Percentiles rank a stretch among this genome's conserved stretches.
Evolutionary conservation across 306 rosid genomes (phyloP).

Genomic region (Argentina anserina): DNA sequence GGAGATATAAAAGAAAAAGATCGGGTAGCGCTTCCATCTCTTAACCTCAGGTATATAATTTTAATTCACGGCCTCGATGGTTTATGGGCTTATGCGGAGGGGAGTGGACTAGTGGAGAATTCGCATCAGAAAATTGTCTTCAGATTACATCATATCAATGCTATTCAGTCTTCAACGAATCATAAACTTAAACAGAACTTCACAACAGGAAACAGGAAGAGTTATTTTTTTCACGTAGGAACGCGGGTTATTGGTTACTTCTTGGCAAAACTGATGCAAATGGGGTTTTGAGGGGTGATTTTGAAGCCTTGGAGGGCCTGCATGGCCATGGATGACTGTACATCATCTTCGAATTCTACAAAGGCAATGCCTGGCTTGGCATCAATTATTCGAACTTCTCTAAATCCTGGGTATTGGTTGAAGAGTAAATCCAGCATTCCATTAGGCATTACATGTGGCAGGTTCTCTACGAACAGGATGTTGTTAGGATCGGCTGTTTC

Average conservation of each 20-base stretch:
- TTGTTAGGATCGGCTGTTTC: constrained; percentile 83
- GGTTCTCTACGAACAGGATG: constrained; percentile 88
- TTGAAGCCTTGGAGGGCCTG: constrained; percentile 92
- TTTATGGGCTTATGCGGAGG: too few relatives aligned
- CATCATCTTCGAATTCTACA: constrained; percentile 87
- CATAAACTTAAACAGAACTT: constrained; percentile 4
- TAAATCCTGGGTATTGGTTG: constrained; percentile 92
- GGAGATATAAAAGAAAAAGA: too few relatives aligned
- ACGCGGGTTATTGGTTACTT: too few relatives aligned
- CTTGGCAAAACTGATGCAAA: constrained; percentile 83
- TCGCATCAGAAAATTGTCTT: too few relatives aligned
- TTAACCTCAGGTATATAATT: too few relatives aligned
- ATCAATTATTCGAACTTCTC: constrained; percentile 92
- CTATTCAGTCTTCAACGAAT: constrained; percentile 15
- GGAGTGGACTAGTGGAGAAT: too few relatives aligned
- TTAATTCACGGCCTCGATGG: too few relatives aligned
- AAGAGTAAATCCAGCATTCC: constrained; percentile 93
- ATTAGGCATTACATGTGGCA: constrained; percentile 82
- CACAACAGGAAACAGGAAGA: constrained; percentile 3
- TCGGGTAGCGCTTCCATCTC: too few relatives aligned
- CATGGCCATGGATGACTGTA: constrained; percentile 94
- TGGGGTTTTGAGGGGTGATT: constrained; percentile 89
- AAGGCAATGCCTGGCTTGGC: constrained; percentile 99
- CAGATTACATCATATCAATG: background rate
- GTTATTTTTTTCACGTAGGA: too few relatives aligned